These are phyloP conservation scores for Dioszegia aurantiaca DNA, from an alignment of 768 basidiomycete genomes.

Conservation along the genomic window DNA sequence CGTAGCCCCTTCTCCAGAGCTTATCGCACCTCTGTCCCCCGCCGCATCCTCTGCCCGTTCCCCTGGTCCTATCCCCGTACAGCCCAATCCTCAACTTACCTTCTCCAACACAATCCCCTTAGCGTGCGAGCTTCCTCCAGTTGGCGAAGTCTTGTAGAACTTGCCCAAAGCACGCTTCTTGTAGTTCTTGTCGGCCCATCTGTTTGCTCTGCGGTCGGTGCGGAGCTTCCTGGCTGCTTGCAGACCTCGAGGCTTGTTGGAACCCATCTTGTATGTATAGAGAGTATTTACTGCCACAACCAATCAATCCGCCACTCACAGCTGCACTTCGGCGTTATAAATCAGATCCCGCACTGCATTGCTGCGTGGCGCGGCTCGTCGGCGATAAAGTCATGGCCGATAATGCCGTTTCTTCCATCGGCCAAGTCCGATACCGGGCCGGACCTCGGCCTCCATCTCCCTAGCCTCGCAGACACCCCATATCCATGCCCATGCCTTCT, in stretches of 20 bases:
- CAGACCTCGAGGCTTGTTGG: slow-evolving; percentile 98
- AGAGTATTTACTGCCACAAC: background rate
- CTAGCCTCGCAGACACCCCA: too few relatives aligned
- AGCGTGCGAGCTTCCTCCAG: slow-evolving; percentile 98
- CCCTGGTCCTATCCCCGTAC: background rate
- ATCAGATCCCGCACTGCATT: background rate
- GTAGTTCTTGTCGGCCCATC: slow-evolving; percentile 99
- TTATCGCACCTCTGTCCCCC: background rate
- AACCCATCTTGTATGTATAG: slow-evolving; percentile 39
- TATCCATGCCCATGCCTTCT: too few relatives aligned
- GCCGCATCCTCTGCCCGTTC: background rate
- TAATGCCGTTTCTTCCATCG: background rate
- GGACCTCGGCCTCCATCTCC: background rate
- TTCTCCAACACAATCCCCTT: slow-evolving; percentile 99
- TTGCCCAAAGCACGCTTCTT: slow-evolving; percentile 99
- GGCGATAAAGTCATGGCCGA: background rate
- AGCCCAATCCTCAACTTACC: slow-evolving; percentile 49
- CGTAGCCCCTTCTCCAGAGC: background rate
- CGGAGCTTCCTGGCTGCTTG: slow-evolving; percentile 98
- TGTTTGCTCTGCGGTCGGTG: slow-evolving; percentile 86
- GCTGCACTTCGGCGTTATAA: background rate
- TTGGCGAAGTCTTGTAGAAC: slow-evolving; percentile 99
- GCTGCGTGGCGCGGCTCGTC: background rate
- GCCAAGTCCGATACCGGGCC: background rate
- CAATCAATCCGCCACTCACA: slow-evolving; percentile 1